phyloP scores from a whole-genome alignment of 1,284 basidiomycete species.

The Takashimella tepidaria region DNA sequence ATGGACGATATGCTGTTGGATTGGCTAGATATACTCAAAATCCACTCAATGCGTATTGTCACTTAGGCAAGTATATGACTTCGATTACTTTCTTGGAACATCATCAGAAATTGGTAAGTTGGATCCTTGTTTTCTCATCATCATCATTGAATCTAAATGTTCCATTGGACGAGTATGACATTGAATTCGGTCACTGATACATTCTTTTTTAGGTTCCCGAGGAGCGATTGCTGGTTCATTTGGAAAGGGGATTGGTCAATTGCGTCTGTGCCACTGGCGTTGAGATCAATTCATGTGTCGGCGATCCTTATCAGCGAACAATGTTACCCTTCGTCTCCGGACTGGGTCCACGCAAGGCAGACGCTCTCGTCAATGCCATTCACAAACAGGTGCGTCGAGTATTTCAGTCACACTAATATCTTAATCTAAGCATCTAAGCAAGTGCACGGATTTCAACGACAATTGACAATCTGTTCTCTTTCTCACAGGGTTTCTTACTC shows the following conservation, averaged over 20 bases:
- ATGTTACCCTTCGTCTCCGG: slow-evolving; percentile 89
- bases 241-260: slow-evolving; percentile 86
- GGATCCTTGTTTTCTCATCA: not conserved
- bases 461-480: no score
- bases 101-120: slow-evolving; percentile 74
- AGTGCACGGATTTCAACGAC: no score
- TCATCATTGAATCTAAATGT: not conserved
- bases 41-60: slow-evolving; percentile 88
- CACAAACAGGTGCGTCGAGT: slow-evolving; percentile 61
- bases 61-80: slow-evolving; percentile 72
- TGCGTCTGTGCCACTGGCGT: slow-evolving; percentile 88
- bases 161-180: not conserved
- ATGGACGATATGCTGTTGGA: slow-evolving; percentile 91
- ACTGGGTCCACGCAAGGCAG: slow-evolving; percentile 90
- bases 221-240: slow-evolving; percentile 73
- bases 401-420: no score
- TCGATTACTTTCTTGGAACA: slow-evolving; percentile 77
- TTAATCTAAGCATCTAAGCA: no score
- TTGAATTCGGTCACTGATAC: not conserved
- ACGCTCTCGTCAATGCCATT: slow-evolving; percentile 77
- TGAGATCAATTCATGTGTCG: slow-evolving; percentile 87
- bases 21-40: slow-evolving; percentile 90
- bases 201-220: slow-evolving; percentile 17
- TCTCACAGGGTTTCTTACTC: slow-evolving; percentile 66
- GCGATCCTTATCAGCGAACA: slow-evolving; percentile 78